Evolutionary conservation across 2,329 filamentous ascomycete species (phyloP), one percentile per base, ranked within the genome.

Genomic region (Microsporum ferrugineum): DNA sequence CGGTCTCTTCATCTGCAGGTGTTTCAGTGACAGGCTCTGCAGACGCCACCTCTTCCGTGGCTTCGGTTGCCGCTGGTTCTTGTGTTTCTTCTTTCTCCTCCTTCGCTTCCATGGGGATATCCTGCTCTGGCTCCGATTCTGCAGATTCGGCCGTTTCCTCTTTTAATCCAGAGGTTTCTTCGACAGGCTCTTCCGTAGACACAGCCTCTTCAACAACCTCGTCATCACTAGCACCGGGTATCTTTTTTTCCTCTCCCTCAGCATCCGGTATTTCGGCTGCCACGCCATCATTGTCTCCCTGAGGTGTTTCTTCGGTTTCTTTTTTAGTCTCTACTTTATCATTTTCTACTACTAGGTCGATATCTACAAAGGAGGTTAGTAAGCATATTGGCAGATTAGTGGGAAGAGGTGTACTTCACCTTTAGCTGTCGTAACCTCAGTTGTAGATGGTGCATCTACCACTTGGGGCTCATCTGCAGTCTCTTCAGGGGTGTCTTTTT

Each of bases 321-420:
- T 63, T 65, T 47, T 63, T 63, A 8, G 64, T 63, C 38, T 63
- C 57, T 14, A 65, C 64, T 60, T 64, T 59, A 39, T 62, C 64
- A 23, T 62, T 45, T 49, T 49, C 63, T 36, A 57, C 57, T 10
- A 27, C 57, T 31, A 62, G 55, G 57, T 65, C 61, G 51, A 63
- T 60, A 33, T 60, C 62, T 23, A 57, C 57, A 58, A 62, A 61
- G 23, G 6, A 51, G 23, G 33, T 60, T 36, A 61, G 57, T 47
- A 4, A 57, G 31, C 14, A 38, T 33, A 12, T 17, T 34, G 12
- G 31, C 23, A 38, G 2, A 36, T 49, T 34, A 12, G n/a, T 39
- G 58, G 5, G 27, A 8, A 29, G 23, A n/a, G 5, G 27, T 53
- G 5, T 27, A 53, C 49, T 53, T 57, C 49, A 63, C 62, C 62